These are phyloP conservation scores for Parachaetomium inaequale DNA, from an alignment of 495 filamentous ascomycete species.

Conservation along the genomic window DNA sequence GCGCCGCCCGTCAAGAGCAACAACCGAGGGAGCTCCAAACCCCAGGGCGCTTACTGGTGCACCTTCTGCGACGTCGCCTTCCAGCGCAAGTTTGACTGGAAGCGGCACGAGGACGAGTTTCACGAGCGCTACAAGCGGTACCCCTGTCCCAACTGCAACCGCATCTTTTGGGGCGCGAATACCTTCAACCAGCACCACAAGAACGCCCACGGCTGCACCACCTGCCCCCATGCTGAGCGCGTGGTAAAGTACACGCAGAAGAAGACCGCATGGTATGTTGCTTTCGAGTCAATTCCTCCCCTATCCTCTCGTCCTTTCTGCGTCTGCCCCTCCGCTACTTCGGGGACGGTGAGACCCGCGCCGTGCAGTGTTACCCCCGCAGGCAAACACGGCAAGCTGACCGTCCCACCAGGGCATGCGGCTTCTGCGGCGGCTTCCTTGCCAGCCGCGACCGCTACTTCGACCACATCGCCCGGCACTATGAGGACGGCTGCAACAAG, in stretches of 20 bases:
- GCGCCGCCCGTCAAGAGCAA: slow-evolving; percentile 26
- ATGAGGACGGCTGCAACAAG: slow-evolving; percentile 47
- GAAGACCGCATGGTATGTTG: slow-evolving; percentile 31
- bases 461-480: slow-evolving; percentile 50
- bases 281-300: background rate
- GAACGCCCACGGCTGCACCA: slow-evolving; percentile 48
- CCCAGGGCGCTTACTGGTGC: slow-evolving; percentile 46
- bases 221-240: slow-evolving; percentile 46
- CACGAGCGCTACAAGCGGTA: slow-evolving; percentile 51
- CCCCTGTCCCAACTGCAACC: slow-evolving; percentile 48
- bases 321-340: background rate
- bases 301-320: background rate
- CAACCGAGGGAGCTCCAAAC: slow-evolving; percentile 31
- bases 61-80: slow-evolving; percentile 50
- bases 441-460: slow-evolving; percentile 47
- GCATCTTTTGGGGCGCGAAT: slow-evolving; percentile 49
- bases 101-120: slow-evolving; percentile 51
- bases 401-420: slow-evolving; percentile 36
- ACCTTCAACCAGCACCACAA: slow-evolving; percentile 53
- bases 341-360: background rate
- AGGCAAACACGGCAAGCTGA: slow-evolving; percentile 15
- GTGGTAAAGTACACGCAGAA: slow-evolving; percentile 40
- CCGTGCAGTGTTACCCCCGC: slow-evolving; percentile 22
- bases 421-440: slow-evolving; percentile 49
- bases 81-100: slow-evolving; percentile 53